Conservation (phyloP, 2,329 filamentous ascomycete genomes). For the Ustulina deusta region DNA sequence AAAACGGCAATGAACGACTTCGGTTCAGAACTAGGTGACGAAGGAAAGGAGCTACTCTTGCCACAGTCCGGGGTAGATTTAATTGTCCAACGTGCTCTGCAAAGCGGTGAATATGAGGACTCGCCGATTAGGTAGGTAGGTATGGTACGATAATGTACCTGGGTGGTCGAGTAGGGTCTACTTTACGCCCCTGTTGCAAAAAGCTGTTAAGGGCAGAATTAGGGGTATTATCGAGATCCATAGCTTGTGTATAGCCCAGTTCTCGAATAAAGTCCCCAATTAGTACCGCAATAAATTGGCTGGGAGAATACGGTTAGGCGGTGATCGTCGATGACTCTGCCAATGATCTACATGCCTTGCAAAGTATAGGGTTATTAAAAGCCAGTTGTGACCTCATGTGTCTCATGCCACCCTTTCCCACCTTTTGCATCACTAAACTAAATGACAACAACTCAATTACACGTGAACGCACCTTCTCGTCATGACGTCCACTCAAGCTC, state of each 20-base stretch:
- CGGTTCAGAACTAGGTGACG: neutral
- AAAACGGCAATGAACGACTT: constrained; percentile 36
- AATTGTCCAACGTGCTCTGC: constrained; percentile 3
- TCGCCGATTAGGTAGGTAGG: constrained; percentile 7
- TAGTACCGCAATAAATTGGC: neutral
- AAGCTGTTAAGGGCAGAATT: neutral
- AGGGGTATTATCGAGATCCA: neutral
- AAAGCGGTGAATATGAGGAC: constrained; percentile 1
- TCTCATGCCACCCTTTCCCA: constrained; percentile 30
- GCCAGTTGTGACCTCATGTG: constrained; percentile 46
- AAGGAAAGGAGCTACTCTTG: neutral
- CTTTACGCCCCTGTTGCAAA: constrained; percentile 4
- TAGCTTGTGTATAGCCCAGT: neutral
- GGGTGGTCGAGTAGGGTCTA: constrained; percentile 24
- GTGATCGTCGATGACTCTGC: constrained; percentile 1
- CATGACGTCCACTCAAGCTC: constrained; percentile 45
- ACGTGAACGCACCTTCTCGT: constrained; percentile 24
- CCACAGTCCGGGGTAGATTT: constrained; percentile 22
- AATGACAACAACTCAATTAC: constrained; percentile 21
- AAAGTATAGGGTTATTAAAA: constrained; percentile 33
- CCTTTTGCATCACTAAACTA: constrained; percentile 25
- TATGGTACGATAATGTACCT: constrained; percentile 31
- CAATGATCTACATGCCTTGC: neutral
- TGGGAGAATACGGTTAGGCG: constrained; percentile 12
- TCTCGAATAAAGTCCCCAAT: neutral